Conservation (phyloP, 1,284 basidiomycete species). For the Thelephora terrestris region DNA sequence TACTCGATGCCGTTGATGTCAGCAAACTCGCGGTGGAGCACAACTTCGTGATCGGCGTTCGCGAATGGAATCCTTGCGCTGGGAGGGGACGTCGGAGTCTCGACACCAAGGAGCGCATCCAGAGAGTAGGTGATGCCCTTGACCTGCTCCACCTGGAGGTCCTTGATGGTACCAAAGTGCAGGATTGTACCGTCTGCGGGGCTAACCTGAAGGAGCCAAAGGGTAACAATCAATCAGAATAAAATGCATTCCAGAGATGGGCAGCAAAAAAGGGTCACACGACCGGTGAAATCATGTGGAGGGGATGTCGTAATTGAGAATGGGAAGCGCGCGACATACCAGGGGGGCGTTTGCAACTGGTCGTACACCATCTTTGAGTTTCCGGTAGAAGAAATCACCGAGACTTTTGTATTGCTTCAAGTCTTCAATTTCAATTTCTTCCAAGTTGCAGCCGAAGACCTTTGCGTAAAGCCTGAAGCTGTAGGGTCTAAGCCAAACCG, state of each 20-base stretch:
- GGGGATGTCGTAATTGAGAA: not conserved
- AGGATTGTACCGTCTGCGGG: conserved; percentile 92
- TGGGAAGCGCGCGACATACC: conserved; percentile 33
- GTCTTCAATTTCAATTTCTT: conserved; percentile 80
- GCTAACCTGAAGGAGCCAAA: conserved; percentile 49
- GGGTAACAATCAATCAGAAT: not conserved
- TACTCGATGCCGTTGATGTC: conserved; percentile 97
- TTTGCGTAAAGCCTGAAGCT: conserved; percentile 81
- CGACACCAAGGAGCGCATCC: conserved; percentile 81
- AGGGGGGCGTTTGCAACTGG: conserved; percentile 74
- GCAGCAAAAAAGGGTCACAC: not conserved
- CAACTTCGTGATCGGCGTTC: conserved; percentile 40
- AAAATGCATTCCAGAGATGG: not conserved
- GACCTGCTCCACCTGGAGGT: conserved; percentile 88
- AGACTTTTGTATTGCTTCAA: conserved; percentile 73
- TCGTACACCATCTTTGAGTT: conserved; percentile 73
- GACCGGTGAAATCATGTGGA: too few relatives aligned
- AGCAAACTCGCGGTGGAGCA: conserved; percentile 86
- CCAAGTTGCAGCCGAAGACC: conserved; percentile 89
- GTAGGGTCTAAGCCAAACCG: conserved; percentile 88
- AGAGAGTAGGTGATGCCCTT: conserved; percentile 97
- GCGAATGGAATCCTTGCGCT: conserved; percentile 34
- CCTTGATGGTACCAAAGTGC: conserved; percentile 84
- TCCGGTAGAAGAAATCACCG: conserved; percentile 93
- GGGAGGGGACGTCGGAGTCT: conserved; percentile 29